phyloP scores from a whole-genome alignment of 2,329 filamentous ascomycete genomes.

The Ceratocystis diversiconidia region DNA sequence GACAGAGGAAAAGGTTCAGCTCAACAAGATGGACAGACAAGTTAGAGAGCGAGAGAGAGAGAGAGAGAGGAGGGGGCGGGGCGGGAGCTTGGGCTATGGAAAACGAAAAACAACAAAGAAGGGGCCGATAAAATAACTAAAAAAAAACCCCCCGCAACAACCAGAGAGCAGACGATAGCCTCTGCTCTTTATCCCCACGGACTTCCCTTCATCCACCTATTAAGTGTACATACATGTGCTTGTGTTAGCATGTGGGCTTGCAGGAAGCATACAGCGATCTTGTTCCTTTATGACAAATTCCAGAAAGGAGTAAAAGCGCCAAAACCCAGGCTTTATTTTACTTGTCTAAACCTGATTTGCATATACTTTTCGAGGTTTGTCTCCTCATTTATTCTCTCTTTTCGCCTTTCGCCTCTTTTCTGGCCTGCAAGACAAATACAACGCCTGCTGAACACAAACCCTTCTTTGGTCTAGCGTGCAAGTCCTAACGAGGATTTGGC shows the following conservation, averaged over 20 bases:
- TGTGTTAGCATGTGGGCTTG: neutral
- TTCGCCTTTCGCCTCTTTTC: neutral
- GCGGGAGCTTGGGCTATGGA: neutral
- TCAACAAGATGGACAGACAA: neutral
- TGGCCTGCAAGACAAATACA: slow-evolving; percentile 1
- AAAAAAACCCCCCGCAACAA: too few relatives aligned
- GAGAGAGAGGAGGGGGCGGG: neutral
- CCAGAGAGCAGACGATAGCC: too few relatives aligned
- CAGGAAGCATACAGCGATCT: neutral
- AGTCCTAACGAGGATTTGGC: neutral
- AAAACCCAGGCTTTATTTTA: neutral
- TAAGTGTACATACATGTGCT: neutral
- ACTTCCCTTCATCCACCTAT: too few relatives aligned
- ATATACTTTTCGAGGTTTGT: neutral
- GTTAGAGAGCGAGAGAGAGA: neutral
- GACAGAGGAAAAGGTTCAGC: neutral
- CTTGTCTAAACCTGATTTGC: neutral
- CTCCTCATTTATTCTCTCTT: neutral
- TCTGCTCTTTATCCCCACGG: too few relatives aligned
- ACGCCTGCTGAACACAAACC: slow-evolving; percentile 1
- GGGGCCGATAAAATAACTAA: neutral
- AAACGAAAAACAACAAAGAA: neutral
- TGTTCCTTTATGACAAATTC: slow-evolving; percentile 5
- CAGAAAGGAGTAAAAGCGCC: neutral
- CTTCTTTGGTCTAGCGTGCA: neutral